Evolutionary conservation across 192 early-diverging fungal genomes (phyloP).

Genomic region (Powellomyces hirtus): DNA sequence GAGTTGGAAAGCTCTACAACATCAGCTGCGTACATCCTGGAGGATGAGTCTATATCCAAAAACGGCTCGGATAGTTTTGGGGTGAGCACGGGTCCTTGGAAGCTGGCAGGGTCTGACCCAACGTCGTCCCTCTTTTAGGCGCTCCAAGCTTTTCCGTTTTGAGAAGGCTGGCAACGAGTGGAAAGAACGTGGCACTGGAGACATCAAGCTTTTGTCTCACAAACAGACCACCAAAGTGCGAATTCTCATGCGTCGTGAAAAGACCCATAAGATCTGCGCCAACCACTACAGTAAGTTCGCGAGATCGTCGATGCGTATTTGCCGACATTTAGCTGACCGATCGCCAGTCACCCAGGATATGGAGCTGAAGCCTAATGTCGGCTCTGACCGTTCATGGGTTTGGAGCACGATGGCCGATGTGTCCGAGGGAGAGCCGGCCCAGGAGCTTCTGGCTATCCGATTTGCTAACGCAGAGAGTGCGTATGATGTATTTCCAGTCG

Average conservation of each 20-base stretch:
- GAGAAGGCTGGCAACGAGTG: slow-evolving; percentile 89
- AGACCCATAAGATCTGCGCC: slow-evolving; percentile 98
- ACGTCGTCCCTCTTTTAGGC: slow-evolving; percentile 50
- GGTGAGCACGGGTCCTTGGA: no score
- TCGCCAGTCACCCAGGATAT: slow-evolving; percentile 73
- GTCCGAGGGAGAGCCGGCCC: slow-evolving; percentile 81
- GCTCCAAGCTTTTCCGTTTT: slow-evolving; percentile 97
- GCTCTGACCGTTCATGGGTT: slow-evolving; percentile 99
- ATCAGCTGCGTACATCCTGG: no score
- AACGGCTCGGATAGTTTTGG: no score
- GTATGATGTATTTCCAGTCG: slow-evolving; percentile 1
- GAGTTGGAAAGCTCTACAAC: no score
- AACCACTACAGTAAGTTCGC: slow-evolving; percentile 79
- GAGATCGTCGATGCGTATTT: background rate
- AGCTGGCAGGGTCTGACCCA: background rate
- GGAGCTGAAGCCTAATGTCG: slow-evolving; percentile 90
- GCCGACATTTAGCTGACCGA: background rate
- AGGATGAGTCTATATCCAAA: no score
- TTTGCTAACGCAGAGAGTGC: slow-evolving; percentile 90
- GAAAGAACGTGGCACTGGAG: slow-evolving; percentile 99
- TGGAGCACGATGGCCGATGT: slow-evolving; percentile 89
- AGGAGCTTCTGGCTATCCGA: slow-evolving; percentile 90
- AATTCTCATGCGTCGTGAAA: slow-evolving; percentile 98
- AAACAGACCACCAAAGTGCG: slow-evolving; percentile 86
- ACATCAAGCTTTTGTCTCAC: slow-evolving; percentile 94